These are phyloP conservation scores for Pisolithus microcarpus DNA, from an alignment of 768 basidiomycete genomes.

Conservation along the genomic window DNA sequence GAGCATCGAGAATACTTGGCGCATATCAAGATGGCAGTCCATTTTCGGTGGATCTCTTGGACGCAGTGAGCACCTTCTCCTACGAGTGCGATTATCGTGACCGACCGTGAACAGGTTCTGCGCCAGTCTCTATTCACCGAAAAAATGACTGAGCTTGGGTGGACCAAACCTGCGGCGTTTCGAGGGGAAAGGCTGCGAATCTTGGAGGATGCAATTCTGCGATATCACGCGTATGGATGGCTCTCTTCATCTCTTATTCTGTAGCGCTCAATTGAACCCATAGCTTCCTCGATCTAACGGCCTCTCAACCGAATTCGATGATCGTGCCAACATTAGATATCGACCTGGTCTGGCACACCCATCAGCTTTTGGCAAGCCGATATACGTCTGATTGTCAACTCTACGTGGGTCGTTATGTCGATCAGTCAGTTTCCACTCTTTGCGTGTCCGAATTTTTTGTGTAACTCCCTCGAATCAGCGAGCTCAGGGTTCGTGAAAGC, in stretches of 20 bases:
- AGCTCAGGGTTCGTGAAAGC: constrained; percentile 43
- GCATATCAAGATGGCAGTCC: constrained; percentile 46
- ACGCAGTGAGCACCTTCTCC: constrained; percentile 36
- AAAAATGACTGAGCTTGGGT: constrained; percentile 47
- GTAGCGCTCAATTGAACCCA: neutral
- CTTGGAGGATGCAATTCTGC: constrained; percentile 42
- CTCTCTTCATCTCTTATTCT: neutral
- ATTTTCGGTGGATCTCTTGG: constrained; percentile 52
- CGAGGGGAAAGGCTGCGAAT: constrained; percentile 29
- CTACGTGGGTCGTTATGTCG: constrained; percentile 40
- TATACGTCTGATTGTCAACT: constrained; percentile 41
- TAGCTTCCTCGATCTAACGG: constrained; percentile 52
- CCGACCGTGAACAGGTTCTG: constrained; percentile 34
- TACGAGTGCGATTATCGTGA: neutral
- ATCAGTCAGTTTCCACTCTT: constrained; percentile 42
- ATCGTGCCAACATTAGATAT: constrained; percentile 66
- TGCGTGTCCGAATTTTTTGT: neutral
- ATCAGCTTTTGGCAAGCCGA: constrained; percentile 46
- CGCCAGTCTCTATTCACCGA: constrained; percentile 50
- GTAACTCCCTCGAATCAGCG: constrained; percentile 28
- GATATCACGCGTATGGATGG: constrained; percentile 50
- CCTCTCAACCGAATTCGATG: constrained; percentile 34
- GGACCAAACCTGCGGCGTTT: constrained; percentile 42
- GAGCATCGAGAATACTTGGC: constrained; percentile 37
- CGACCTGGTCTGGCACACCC: constrained; percentile 71